A percentile compares a stretch with the other conserved stretches of the same genome.
Conservation (phyloP, 768 basidiomycete genomes). For the Lactarius sanguifluus region DNA sequence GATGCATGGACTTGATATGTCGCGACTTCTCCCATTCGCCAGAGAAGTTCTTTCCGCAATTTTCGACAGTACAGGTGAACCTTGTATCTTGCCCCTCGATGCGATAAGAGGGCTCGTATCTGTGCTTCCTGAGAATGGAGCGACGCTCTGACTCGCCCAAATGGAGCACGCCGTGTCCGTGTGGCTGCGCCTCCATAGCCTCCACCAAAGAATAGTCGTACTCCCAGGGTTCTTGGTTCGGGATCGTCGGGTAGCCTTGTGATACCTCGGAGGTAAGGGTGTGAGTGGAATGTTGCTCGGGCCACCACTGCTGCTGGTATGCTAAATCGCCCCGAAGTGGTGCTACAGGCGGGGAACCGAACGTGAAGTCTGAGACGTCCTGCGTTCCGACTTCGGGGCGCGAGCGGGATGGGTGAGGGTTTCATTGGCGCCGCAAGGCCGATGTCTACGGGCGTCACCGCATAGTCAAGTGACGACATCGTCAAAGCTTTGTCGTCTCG, state of each 20-base stretch:
- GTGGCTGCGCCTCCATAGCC: not conserved
- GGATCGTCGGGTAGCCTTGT: not conserved
- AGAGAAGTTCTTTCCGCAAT: slow-evolving; percentile 20
- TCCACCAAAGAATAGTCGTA: not conserved
- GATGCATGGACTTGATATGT: slow-evolving; percentile 21
- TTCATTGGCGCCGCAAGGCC: not conserved
- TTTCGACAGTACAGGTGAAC: slow-evolving; percentile 6
- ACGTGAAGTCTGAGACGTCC: not conserved
- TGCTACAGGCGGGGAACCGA: not conserved
- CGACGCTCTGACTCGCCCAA: not conserved
- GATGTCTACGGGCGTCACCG: slow-evolving; percentile 2
- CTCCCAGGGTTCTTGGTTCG: not conserved
- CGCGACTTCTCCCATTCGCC: slow-evolving; percentile 25
- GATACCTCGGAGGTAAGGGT: not conserved
- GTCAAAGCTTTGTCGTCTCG: not conserved
- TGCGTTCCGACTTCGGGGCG: not conserved
- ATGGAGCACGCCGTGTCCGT: not conserved
- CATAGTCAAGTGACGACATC: not conserved
- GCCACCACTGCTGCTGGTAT: not conserved
- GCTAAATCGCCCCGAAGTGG: not conserved
- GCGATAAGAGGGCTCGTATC: not conserved
- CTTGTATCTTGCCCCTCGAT: slow-evolving; percentile 1
- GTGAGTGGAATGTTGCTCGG: not conserved
- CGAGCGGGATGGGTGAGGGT: not conserved
- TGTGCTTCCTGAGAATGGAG: slow-evolving; percentile 1